These are phyloP conservation scores for Rhododendron mucronatum DNA, from an alignment of 148 eudicot species.

Conservation along the genomic window DNA sequence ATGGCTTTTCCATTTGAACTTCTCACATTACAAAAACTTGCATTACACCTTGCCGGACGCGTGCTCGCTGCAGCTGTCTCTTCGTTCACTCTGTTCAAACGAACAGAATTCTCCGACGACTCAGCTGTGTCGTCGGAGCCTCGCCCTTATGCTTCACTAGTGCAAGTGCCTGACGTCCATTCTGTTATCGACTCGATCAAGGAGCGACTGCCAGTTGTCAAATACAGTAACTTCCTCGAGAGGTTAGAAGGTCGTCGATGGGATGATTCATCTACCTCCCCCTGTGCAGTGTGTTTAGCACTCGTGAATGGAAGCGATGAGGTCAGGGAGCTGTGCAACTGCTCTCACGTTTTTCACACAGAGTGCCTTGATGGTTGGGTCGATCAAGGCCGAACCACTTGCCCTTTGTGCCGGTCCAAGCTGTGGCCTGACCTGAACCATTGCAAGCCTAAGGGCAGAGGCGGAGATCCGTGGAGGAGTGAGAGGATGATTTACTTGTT, in stretches of 20 bases:
- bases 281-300: constrained; percentile 17
- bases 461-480: constrained; percentile 14
- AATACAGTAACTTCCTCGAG: background rate
- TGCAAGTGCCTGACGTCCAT: background rate
- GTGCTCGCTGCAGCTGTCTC: background rate
- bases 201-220: background rate
- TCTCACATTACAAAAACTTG: background rate
- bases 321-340: constrained; percentile 8
- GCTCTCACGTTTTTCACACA: background rate
- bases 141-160: background rate
- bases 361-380: constrained; percentile 12
- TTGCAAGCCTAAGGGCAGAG: background rate
- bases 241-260: background rate
- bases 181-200: background rate
- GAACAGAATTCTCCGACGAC: background rate
- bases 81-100: background rate
- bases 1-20: background rate
- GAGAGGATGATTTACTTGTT: constrained; percentile 21
- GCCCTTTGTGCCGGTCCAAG: constrained; percentile 15
- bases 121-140: background rate
- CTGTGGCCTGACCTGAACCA: background rate
- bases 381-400: background rate
- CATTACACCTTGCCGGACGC: background rate
- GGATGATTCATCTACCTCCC: background rate
- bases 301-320: background rate